These are phyloP conservation scores for Russula dissimulans DNA, from an alignment of 768 basidiomycete species.

Conservation along the genomic window DNA sequence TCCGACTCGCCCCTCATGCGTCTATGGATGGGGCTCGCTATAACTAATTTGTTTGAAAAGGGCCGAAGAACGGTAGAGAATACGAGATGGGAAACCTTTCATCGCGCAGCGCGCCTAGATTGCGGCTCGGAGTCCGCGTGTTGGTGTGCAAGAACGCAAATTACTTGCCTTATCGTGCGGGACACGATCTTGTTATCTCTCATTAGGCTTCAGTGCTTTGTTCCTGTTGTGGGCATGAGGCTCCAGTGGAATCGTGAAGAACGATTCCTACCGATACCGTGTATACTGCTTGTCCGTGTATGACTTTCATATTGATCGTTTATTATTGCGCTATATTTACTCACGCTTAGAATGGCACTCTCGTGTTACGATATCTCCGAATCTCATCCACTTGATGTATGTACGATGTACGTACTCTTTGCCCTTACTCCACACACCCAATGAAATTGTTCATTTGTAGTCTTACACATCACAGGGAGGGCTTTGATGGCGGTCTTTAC, in stretches of 20 bases:
- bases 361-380: background rate
- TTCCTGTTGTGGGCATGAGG: background rate
- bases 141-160: background rate
- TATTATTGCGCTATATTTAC: slow-evolving; percentile 3
- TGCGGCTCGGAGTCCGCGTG: slow-evolving; percentile 2
- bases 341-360: background rate
- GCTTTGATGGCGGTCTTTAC: no score
- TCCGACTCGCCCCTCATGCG: background rate
- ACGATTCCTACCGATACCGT: background rate
- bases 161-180: slow-evolving; percentile 1
- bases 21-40: background rate
- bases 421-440: background rate
- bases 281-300: background rate
- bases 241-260: background rate
- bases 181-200: background rate
- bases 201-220: background rate
- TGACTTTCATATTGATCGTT: background rate
- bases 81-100: background rate
- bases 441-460: background rate
- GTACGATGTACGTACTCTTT: background rate
- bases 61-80: background rate
- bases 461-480: no score
- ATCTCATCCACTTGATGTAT: background rate
- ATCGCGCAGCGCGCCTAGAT: slow-evolving; percentile 13
- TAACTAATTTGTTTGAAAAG: background rate